Evolutionary conservation across 2,329 filamentous ascomycete genomes (phyloP), one percentile per base, ranked within the genome.

Genomic region (Fusarium tuaranense): DNA sequence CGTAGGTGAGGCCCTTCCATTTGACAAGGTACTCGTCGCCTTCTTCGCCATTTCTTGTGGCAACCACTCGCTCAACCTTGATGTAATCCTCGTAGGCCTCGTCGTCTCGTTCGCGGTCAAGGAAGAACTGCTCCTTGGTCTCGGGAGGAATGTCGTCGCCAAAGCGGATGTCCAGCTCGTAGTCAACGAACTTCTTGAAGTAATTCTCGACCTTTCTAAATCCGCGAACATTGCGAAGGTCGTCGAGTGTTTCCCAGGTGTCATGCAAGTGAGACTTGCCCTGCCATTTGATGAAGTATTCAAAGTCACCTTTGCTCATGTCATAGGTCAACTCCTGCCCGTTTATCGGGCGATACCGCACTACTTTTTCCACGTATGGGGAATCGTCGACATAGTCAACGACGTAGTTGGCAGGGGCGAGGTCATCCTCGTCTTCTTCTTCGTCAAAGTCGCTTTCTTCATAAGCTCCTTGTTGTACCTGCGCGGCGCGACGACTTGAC

Each of bases 201-300:
- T 98, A 99, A 82, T 99, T 99, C 80, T 98, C 97, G 9, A 99
- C 88, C 68, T 95, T 95, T 59, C 95, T 94, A 75, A 93, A 92
- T 70, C 97, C 96, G 72, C 94, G 94, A 80, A 92, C 93, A n/a
- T 92, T 90, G 27, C 91, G 88, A 32, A 98, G 89, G 22, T 87
- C 89, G 65, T 94, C 92, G 69, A 92, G 92, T 0, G 92, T 92
- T 83, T 98, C 95, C 96, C 97, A 99, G 0, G 95, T 97, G 67
- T 97, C 94, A 85, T 99, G 97, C 77, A 97, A 92, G 81, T 99
- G 95, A 13, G 97, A 97, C 83, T 95, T 94, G 76, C 93, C 94
- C 83, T 98, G 94, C 97, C 97, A 99, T 86, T 99, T 99, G 83
- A 99, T 95, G 83, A 92, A 90, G 78, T 88, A 99, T 80, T 98